Evolutionary conservation across 257 asterid genomes (phyloP).

Genomic region (Nicotiana tabacum): DNA sequence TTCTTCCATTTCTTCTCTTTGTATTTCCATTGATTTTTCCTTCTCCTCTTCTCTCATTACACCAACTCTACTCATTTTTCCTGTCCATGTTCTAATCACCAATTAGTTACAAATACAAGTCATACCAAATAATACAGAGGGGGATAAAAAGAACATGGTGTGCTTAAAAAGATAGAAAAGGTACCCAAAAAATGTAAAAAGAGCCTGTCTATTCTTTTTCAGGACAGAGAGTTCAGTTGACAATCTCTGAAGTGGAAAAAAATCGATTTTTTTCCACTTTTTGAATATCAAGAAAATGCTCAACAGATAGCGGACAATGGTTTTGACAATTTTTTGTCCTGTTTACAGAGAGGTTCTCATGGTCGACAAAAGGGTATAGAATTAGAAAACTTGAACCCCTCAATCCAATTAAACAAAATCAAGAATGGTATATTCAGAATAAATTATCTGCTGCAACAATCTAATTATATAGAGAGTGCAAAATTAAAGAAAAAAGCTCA

Average conservation of each 20-base stretch:
- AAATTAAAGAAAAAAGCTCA: neutral
- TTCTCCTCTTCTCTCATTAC: constrained; percentile 10
- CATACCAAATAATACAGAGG: neutral
- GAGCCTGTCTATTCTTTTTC: neutral
- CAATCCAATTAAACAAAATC: neutral
- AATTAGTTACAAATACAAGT: neutral
- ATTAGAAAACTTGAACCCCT: neutral
- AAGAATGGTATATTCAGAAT: neutral
- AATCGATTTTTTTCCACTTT: no score
- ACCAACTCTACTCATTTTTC: constrained; percentile 19
- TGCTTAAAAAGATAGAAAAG: neutral
- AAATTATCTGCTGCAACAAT: neutral
- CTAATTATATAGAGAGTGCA: neutral
- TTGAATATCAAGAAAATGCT: neutral
- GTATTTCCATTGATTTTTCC: constrained; percentile 8
- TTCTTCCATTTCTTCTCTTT: constrained; percentile 21
- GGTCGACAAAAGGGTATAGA: no score
- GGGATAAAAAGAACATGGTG: neutral
- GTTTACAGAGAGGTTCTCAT: neutral
- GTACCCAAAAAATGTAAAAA: neutral
- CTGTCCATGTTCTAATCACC: constrained; percentile 4
- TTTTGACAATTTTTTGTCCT: neutral
- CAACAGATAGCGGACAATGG: neutral
- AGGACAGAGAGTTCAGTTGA: neutral
- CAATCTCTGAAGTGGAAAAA: neutral